phyloP scores from a whole-genome alignment of 179 eudicot species.

The Spergularia azorica region DNA sequence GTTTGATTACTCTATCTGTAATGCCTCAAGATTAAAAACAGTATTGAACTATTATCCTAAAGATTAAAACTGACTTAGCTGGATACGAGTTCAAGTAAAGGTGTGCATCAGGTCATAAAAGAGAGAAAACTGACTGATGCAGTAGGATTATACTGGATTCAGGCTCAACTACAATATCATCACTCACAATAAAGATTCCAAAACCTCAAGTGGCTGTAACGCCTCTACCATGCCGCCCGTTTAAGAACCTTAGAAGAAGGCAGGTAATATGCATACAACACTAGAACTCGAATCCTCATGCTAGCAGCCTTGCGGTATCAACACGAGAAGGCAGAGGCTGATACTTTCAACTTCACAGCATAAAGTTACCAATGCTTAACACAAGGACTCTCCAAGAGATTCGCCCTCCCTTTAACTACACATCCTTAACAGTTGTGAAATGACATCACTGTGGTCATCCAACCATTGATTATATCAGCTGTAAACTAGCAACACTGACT shows the following conservation, averaged over 20 bases:
- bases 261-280: too few species aligned
- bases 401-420: not conserved
- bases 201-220: too few species aligned
- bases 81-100: too few species aligned
- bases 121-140: not conserved
- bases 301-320: not conserved
- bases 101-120: not conserved
- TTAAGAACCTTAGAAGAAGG: too few species aligned
- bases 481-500: too few species aligned
- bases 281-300: too few species aligned
- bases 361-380: not conserved
- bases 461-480: not conserved
- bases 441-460: not conserved
- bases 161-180: not conserved
- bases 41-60: too few species aligned
- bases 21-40: too few species aligned
- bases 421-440: not conserved
- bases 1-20: too few species aligned
- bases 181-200: not conserved
- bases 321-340: not conserved
- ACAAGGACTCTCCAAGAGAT: not conserved
- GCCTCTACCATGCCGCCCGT: too few species aligned
- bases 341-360: too few species aligned
- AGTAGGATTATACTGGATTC: not conserved
- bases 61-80: too few species aligned